phyloP scores from a whole-genome alignment of 2,329 filamentous ascomycete species.

The Fusarium pilosicola region DNA sequence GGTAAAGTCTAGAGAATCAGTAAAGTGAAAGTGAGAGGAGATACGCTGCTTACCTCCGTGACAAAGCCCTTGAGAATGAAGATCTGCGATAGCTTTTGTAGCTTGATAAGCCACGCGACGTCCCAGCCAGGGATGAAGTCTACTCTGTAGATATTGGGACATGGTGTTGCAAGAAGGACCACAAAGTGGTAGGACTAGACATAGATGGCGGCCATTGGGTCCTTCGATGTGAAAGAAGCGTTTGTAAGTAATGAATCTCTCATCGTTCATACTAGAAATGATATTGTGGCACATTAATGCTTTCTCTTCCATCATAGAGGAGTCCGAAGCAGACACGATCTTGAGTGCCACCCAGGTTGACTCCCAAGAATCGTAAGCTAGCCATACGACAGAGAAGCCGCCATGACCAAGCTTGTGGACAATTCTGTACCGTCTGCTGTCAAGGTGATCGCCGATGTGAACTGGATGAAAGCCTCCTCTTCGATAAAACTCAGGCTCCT shows the following conservation, averaged over 20 bases:
- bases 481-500: neutral
- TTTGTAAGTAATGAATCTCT: neutral
- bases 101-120: neutral
- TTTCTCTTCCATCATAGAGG: neutral
- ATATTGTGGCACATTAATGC: neutral
- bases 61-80: neutral
- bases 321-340: neutral
- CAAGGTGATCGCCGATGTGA: neutral
- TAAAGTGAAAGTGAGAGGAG: too few relatives aligned
- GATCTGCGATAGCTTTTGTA: neutral
- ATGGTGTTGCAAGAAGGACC: neutral
- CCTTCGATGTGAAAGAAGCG: constrained; percentile 4
- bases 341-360: neutral
- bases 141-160: neutral
- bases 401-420: neutral
- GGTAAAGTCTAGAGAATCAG: neutral
- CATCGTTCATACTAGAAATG: neutral
- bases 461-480: neutral
- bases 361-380: neutral
- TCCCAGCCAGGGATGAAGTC: neutral
- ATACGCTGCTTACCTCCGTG: neutral
- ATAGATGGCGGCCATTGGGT: constrained; percentile 1
- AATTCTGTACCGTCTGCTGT: neutral
- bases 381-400: neutral
- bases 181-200: neutral